phyloP scores from a whole-genome alignment of 495 filamentous ascomycete species.

The Annulohypoxylon moriforme region DNA sequence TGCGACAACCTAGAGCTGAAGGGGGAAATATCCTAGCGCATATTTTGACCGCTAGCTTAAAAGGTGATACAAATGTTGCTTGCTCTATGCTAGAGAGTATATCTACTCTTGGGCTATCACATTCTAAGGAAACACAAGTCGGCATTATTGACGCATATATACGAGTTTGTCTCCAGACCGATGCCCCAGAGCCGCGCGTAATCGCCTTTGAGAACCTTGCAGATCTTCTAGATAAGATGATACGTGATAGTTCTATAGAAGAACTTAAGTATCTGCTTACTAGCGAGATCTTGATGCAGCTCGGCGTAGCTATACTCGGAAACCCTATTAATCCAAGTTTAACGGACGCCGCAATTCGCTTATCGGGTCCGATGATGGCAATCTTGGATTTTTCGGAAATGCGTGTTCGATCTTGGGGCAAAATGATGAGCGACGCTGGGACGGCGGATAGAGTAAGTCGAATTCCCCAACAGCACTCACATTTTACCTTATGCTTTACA shows the following conservation, averaged over 20 bases:
- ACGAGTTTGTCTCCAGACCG: slow-evolving; percentile 35
- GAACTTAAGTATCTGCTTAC: slow-evolving; percentile 35
- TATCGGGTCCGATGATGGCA: slow-evolving; percentile 58
- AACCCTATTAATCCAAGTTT: slow-evolving; percentile 57
- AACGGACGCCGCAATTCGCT: slow-evolving; percentile 56
- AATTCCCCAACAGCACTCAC: not conserved
- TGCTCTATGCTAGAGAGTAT: slow-evolving; percentile 44
- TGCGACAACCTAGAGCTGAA: slow-evolving; percentile 2
- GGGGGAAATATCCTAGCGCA: slow-evolving; percentile 6
- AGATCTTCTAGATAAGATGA: slow-evolving; percentile 44
- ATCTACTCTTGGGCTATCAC: slow-evolving; percentile 6
- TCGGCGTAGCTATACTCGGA: slow-evolving; percentile 49
- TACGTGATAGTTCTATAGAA: slow-evolving; percentile 19
- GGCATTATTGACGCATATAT: slow-evolving; percentile 32
- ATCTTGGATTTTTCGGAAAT: slow-evolving; percentile 32
- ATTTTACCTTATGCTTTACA: too few species aligned
- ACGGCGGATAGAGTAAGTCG: slow-evolving; percentile 57
- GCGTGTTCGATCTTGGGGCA: slow-evolving; percentile 54
- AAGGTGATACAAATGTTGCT: slow-evolving; percentile 41
- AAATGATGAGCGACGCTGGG: slow-evolving; percentile 56
- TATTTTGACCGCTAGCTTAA: slow-evolving; percentile 24
- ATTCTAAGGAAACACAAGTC: slow-evolving; percentile 15
- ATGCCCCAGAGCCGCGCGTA: slow-evolving; percentile 52
- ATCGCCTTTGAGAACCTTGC: slow-evolving; percentile 53
- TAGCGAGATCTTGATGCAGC: slow-evolving; percentile 30